phyloP scores from a whole-genome alignment of 768 basidiomycete species.

The Pisolithus albus region DNA sequence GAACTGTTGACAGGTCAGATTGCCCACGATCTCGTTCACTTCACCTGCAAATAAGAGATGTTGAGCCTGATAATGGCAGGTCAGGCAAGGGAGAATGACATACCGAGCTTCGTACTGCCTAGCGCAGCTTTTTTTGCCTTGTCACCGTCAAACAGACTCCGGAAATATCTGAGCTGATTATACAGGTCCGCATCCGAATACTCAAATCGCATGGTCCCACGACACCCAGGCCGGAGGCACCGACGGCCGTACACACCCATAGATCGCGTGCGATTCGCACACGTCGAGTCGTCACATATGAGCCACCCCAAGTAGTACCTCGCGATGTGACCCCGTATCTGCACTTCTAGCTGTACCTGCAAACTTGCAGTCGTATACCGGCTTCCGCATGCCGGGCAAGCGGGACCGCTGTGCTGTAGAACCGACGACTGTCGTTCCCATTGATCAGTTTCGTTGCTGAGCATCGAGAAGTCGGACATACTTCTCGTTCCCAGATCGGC shows the following conservation, averaged over 20 bases:
- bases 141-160: conserved; percentile 67
- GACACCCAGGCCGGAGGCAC: conserved; percentile 48
- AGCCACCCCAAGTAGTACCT: conserved; percentile 89
- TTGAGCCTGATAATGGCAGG: background rate
- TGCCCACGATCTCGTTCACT: conserved; percentile 40
- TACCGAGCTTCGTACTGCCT: conserved; percentile 40
- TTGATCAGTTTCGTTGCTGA: background rate
- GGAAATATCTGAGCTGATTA: conserved; percentile 83
- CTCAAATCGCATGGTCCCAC: conserved; percentile 32
- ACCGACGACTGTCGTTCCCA: conserved; percentile 49
- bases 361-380: conserved; percentile 54
- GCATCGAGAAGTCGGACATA: conserved; percentile 22
- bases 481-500: conserved; percentile 54
- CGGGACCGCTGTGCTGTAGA: conserved; percentile 55
- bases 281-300: conserved; percentile 80
- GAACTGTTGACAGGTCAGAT: conserved; percentile 38
- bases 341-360: conserved; percentile 77
- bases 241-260: conserved; percentile 88
- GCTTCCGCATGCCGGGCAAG: conserved; percentile 62
- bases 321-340: conserved; percentile 70
- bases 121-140: conserved; percentile 50
- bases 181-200: conserved; percentile 83
- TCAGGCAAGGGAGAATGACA: conserved; percentile 4
- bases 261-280: conserved; percentile 79
- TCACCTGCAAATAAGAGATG: conserved; percentile 37